Evolutionary conservation across 1,284 basidiomycete species (phyloP), one percentile per base, ranked within the genome.

Genomic region (Anthracocystis panici-leucophaei): DNA sequence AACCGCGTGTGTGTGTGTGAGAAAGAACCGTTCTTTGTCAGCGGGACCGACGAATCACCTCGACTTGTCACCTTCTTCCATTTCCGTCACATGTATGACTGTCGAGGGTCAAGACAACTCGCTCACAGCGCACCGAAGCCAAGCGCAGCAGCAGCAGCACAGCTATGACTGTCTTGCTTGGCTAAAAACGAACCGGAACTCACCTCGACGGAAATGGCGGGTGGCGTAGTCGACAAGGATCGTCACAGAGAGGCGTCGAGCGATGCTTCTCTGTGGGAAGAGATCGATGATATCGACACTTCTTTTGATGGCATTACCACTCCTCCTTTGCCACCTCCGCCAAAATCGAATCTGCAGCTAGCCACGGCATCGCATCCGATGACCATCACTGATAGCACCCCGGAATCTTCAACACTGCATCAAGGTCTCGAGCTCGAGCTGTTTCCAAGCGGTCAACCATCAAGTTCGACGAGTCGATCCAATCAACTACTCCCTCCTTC

Each of bases 211-310:
- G 12, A 50, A n/a, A 68, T 68, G 65, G 42, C 38, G 31, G 42
- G 45, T 23, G 49, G 58, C 58, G 51, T 52, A 16, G 35, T 38
- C 51, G 46, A 53, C 48, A 23, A 46, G 44, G 55, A 56, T 18
- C 53, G 57, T n/a, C 50, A 55, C 33, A 57, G 64, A 35, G 64
- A 73, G 46, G 59, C 70, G 38, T 73, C 64, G 31, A 73, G 70
- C 57, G 70, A 73, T 56, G 70, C 70, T 38, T 61, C 61, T 46
- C 65, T 67, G 27, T 67, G 65, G 65, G 57, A 73, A 10, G 53
- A 62, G 20, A 46, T 73, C 27, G 53, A 68, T n/a, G 60, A 66
- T 25, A 21, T 55, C 31, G 49, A 56, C 41, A 57, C 42, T 35
- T 23, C 70, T 2, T 64, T 73, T 54, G 70, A 48, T 27, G 48